Conservation (phyloP, 2,329 filamentous ascomycete genomes). For the Beauveria medogensis region DNA sequence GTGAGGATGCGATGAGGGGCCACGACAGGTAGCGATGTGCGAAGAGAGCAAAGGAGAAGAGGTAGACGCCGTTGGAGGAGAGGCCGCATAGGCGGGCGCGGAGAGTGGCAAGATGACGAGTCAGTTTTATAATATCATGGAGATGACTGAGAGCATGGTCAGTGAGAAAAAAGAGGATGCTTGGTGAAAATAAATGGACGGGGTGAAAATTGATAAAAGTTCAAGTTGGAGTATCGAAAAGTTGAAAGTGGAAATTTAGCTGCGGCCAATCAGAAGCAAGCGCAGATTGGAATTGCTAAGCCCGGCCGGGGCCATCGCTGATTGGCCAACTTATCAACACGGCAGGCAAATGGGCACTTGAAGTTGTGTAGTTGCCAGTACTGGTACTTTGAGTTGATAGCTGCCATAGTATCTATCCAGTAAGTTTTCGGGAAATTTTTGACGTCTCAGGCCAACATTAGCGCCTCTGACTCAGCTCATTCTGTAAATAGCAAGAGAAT, state of each 20-base stretch:
- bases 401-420: too few relatives aligned
- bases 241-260: constrained; percentile 1
- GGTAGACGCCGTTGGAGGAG: not conserved
- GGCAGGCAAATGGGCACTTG: too few relatives aligned
- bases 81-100: not conserved
- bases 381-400: too few relatives aligned
- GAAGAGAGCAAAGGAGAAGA: not conserved
- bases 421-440: too few relatives aligned
- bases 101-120: too few relatives aligned
- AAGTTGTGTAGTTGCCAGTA: too few relatives aligned
- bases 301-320: not conserved
- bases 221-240: not conserved
- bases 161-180: not conserved
- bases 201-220: not conserved
- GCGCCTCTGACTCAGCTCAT: too few relatives aligned
- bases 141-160: not conserved
- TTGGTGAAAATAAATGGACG: not conserved
- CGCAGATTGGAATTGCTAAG: not conserved
- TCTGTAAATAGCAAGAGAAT: too few relatives aligned
- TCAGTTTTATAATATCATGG: not conserved
- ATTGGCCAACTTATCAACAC: not conserved
- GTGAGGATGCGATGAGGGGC: not conserved
- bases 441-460: too few relatives aligned
- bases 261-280: constrained; percentile 1
- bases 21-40: not conserved